phyloP scores from a whole-genome alignment of 2,329 filamentous ascomycete genomes.

The Neoscytalidium dimidiatum region DNA sequence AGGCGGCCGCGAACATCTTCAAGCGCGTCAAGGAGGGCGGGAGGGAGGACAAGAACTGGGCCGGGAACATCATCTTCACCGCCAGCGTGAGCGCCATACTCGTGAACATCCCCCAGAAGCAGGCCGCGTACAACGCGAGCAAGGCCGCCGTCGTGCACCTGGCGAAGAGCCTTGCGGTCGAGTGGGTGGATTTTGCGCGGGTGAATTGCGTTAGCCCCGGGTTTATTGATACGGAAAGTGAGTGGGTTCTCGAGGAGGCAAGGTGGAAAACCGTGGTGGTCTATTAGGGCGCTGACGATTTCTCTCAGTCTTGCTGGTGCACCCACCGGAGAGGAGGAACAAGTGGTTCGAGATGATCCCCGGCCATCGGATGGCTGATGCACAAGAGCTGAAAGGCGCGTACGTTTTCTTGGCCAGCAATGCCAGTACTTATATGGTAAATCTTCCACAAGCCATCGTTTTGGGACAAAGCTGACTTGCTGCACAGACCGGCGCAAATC shows the following conservation, averaged over 20 bases:
- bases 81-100: constrained; percentile 40
- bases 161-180: constrained; percentile 25
- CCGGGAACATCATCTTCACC: constrained; percentile 41
- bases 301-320: neutral
- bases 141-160: constrained; percentile 29
- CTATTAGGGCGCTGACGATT: neutral
- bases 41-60: constrained; percentile 23
- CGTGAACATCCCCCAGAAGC: constrained; percentile 44
- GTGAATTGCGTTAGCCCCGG: constrained; percentile 18
- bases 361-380: neutral
- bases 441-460: too few species aligned
- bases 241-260: too few species aligned
- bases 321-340: constrained; percentile 11
- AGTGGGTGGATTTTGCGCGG: constrained; percentile 28
- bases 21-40: constrained; percentile 31
- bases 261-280: neutral
- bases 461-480: too few species aligned
- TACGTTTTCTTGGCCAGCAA: constrained; percentile 20
- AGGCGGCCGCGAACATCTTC: constrained; percentile 41
- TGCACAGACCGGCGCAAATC: too few species aligned
- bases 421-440: constrained; percentile 19
- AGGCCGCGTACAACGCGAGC: constrained; percentile 31
- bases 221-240: constrained; percentile 19
- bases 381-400: constrained; percentile 15
- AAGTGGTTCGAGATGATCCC: constrained; percentile 19